Evolutionary conservation across 495 filamentous ascomycete species (phyloP), one percentile per base, ranked within the genome.

Genomic region (Trichocladium antarcticum): DNA sequence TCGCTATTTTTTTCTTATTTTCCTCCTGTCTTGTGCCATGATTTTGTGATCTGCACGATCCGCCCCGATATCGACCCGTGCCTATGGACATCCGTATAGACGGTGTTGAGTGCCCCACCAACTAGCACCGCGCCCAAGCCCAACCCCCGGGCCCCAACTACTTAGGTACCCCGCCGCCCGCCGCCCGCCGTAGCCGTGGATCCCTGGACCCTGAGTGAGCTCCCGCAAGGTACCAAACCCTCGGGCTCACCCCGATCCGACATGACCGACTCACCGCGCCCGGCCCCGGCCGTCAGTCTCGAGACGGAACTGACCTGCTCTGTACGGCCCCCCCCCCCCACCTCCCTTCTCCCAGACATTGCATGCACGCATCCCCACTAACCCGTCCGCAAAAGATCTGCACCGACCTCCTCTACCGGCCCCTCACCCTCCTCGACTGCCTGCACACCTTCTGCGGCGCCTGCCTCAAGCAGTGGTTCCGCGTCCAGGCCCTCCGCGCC

Each of bases 381-480:
- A 44, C 32, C 19, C 7, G 15, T 7, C 7, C 6, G 5, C 11
- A 5, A 34, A 54, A 96, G 90, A 96, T 98, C 56, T 98, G 92
- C 68, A 89, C 89, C 50, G 92, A 98, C 60, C 74, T 97, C 44
- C 85, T 98, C 52, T 94, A 87, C 71, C 86, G 95, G 63, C 92
- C 92, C 16, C 79, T 97, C 50, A 95, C 89, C 27, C 84, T 96
- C 50, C 85, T 98, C 61, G 87, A 97, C 72, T 98, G 92, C 64
- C 81, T 98, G 1, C 92, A 98, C 70, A 94, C 89, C 32, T 97
- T 92, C 69, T 97, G 92, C 70, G 92, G 87, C 48, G 83, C 85
- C 24, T 98, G 92, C 61, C 64, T 96, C 50, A 94, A 93, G 68
- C 82, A 89, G 67, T 97, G 92, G 92, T 98, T 98, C 68, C 73